Conservation (phyloP, 495 filamentous ascomycete species). For the Penicillium fimorum region DNA sequence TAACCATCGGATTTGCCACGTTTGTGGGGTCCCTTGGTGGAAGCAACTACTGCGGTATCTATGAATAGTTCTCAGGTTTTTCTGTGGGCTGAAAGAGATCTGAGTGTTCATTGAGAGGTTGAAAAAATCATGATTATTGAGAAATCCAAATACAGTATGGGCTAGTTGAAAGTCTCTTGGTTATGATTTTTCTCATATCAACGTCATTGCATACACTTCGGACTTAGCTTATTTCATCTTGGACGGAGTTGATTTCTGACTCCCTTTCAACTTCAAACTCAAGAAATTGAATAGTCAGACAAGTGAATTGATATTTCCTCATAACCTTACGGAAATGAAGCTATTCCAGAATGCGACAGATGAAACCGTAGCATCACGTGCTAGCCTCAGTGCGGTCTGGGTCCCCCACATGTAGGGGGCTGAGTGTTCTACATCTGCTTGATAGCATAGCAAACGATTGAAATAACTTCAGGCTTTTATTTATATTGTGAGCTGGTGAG, state of each 20-base stretch:
- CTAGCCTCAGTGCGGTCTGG: slow-evolving; percentile 5
- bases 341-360: slow-evolving; percentile 4
- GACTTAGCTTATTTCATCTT: background rate
- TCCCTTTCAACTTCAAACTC: background rate
- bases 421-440: slow-evolving; percentile 7
- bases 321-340: background rate
- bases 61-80: background rate
- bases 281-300: background rate
- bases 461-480: slow-evolving; percentile 1
- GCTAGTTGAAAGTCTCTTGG: background rate
- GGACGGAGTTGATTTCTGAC: background rate
- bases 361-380: slow-evolving; percentile 7
- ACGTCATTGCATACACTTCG: slow-evolving; percentile 2
- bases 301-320: background rate
- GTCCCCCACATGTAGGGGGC: slow-evolving; percentile 15
- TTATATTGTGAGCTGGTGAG: slow-evolving; percentile 12
- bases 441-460: slow-evolving; percentile 4
- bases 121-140: background rate
- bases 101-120: background rate
- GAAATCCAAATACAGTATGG: background rate
- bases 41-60: background rate
- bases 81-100: background rate
- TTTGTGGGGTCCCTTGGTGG: background rate
- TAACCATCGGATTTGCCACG: background rate
- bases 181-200: background rate